phyloP scores from a whole-genome alignment of 2,329 filamentous ascomycete genomes.

The Dactylonectria estremocensis region DNA sequence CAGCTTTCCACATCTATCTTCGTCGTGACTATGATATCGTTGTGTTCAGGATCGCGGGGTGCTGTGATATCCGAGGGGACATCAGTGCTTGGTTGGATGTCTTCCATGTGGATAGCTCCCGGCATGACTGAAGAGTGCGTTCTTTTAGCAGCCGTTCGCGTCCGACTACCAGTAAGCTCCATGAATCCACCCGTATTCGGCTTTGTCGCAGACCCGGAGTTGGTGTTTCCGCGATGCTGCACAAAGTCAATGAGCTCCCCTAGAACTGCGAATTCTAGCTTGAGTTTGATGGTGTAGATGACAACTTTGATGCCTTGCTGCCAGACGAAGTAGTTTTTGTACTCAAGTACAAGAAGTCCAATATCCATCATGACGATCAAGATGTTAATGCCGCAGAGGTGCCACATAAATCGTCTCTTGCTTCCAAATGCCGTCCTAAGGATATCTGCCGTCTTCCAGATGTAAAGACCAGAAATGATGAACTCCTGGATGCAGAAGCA shows the following conservation, averaged over 20 bases:
- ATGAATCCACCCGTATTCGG: constrained; percentile 22
- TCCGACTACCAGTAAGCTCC: constrained; percentile 21
- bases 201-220: not conserved
- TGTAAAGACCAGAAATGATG: constrained; percentile 1
- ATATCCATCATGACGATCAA: constrained; percentile 61
- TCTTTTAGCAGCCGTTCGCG: constrained; percentile 10
- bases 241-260: constrained; percentile 56
- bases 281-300: constrained; percentile 56
- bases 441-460: constrained; percentile 22
- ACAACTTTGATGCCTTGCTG: constrained; percentile 54
- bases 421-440: constrained; percentile 34
- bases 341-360: constrained; percentile 52
- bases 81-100: not conserved
- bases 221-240: constrained; percentile 35
- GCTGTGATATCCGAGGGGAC: not conserved
- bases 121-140: not conserved
- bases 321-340: constrained; percentile 49
- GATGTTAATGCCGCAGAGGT: constrained; percentile 56
- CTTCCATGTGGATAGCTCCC: constrained; percentile 11
- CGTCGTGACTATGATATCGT: constrained; percentile 35
- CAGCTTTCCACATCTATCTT: constrained; percentile 38
- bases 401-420: constrained; percentile 32
- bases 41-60: not conserved
- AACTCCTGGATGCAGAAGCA: constrained; percentile 8
- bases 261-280: constrained; percentile 55